Percentiles rank a stretch among this genome's conserved stretches.
phyloP scores from a whole-genome alignment of 2,329 filamentous ascomycete species.

The Phaeosphaeria sp. region DNA sequence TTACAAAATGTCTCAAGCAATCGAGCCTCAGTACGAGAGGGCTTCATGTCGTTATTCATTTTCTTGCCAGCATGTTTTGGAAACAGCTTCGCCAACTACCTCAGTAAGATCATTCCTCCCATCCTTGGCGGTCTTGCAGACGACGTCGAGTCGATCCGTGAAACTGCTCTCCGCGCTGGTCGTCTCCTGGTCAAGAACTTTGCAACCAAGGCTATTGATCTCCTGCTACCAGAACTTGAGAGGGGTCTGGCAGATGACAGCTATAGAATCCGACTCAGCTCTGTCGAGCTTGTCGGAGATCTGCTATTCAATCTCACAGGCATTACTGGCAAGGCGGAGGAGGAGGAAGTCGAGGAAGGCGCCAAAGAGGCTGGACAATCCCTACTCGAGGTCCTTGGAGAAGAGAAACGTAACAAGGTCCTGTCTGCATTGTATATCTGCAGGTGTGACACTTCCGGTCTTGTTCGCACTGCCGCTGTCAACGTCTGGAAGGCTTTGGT shows the following conservation, averaged over 20 bases:
- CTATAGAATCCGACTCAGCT: constrained; percentile 97
- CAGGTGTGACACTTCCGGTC: constrained; percentile 91
- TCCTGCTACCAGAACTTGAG: constrained; percentile 92
- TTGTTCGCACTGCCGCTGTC: constrained; percentile 88
- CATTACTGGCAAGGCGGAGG: constrained; percentile 78
- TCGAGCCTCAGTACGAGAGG: constrained; percentile 89
- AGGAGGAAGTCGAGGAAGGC: constrained; percentile 79
- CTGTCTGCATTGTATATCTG: constrained; percentile 97
- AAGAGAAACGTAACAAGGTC: constrained; percentile 96
- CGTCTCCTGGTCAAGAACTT: constrained; percentile 98
- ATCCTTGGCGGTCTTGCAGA: constrained; percentile 94
- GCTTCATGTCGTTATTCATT: constrained; percentile 99
- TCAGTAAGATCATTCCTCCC: constrained; percentile 92
- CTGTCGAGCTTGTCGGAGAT: constrained; percentile 95
- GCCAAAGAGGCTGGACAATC: constrained; percentile 89
- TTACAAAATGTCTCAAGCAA: constrained; percentile 93
- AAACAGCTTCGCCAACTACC: constrained; percentile 96
- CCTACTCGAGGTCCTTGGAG: constrained; percentile 90
- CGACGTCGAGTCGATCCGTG: constrained; percentile 93
- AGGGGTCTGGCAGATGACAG: constrained; percentile 96
- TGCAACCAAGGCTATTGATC: constrained; percentile 89
- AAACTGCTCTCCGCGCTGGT: constrained; percentile 93
- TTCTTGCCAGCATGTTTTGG: constrained; percentile 99
- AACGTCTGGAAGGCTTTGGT: constrained; percentile 97
- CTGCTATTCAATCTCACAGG: constrained; percentile 97